A percentile compares a stretch with the other conserved stretches of the same genome.
Evolutionary conservation across 2,329 filamentous ascomycete species (phyloP).

Genomic region (Fusarium cyanostomum): DNA sequence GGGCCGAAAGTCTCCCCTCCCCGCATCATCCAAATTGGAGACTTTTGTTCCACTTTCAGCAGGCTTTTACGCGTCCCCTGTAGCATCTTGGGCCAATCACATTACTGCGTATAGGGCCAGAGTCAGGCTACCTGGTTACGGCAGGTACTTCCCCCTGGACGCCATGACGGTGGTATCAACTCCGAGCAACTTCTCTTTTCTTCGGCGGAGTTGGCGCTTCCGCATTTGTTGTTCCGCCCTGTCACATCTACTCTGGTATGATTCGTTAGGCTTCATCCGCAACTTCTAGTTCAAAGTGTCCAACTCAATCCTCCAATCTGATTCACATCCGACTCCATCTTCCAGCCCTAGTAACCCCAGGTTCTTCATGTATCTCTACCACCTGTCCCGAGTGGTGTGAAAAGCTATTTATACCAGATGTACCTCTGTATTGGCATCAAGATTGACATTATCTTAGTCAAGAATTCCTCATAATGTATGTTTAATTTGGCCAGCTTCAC

Average conservation of each 20-base stretch:
- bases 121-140: slow-evolving; percentile 31
- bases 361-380: not conserved
- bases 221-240: no score
- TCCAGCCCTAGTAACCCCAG: slow-evolving; percentile 1
- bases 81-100: slow-evolving; percentile 27
- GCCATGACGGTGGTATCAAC: slow-evolving; percentile 11
- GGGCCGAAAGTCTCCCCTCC: no score
- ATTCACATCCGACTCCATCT: not conserved
- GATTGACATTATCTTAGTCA: no score
- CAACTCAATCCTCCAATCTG: not conserved
- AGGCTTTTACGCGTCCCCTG: slow-evolving; percentile 16
- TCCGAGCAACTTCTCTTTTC: no score
- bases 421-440: no score
- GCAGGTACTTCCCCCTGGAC: slow-evolving; percentile 30
- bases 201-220: no score
- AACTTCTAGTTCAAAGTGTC: not conserved
- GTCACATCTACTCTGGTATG: no score
- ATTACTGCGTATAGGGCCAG: not conserved
- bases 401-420: no score
- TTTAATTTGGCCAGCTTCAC: no score
- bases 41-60: slow-evolving; percentile 21
- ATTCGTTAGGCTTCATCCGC: not conserved
- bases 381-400: no score
- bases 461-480: no score
- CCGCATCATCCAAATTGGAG: slow-evolving; percentile 39